Evolutionary conservation across 768 basidiomycete genomes (phyloP).

Genomic region (Russula sp.): DNA sequence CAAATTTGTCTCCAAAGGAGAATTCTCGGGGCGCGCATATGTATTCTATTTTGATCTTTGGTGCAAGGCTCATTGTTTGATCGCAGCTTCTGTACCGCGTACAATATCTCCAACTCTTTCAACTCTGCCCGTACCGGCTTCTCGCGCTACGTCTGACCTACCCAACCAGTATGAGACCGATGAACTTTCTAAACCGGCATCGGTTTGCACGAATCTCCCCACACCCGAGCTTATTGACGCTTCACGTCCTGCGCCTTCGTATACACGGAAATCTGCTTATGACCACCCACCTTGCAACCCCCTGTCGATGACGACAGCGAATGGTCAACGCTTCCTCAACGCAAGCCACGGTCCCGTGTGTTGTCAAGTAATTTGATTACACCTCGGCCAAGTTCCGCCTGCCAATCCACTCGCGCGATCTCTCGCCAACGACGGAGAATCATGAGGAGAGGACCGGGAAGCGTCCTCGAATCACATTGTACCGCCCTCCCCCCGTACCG

Average conservation of each 20-base stretch:
- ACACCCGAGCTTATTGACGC: background rate
- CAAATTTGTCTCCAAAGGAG: background rate
- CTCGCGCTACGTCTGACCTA: background rate
- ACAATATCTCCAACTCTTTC: background rate
- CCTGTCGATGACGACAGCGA: slow-evolving; percentile 8
- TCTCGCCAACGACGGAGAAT: background rate
- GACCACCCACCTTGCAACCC: slow-evolving; percentile 12
- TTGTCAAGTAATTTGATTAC: background rate
- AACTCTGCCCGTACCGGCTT: background rate
- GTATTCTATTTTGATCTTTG: background rate
- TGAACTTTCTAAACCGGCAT: background rate
- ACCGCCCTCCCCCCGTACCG: slow-evolving; percentile 23
- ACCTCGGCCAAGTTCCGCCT: slow-evolving; percentile 24
- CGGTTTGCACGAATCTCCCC: background rate
- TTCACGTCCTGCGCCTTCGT: background rate
- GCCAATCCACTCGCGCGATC: background rate
- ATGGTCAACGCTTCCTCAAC: slow-evolving; percentile 24
- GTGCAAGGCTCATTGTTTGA: background rate
- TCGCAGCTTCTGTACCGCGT: background rate
- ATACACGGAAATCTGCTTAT: slow-evolving; percentile 15
- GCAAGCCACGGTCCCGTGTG: slow-evolving; percentile 4
- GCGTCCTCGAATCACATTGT: slow-evolving; percentile 21
- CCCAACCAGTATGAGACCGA: background rate
- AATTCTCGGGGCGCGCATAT: background rate
- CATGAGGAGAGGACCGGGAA: slow-evolving; percentile 7